Percentiles rank a stretch among this genome's conserved stretches.
These are phyloP conservation scores for Choiromyces venosus DNA, from an alignment of 495 filamentous ascomycete genomes.

Conservation along the genomic window DNA sequence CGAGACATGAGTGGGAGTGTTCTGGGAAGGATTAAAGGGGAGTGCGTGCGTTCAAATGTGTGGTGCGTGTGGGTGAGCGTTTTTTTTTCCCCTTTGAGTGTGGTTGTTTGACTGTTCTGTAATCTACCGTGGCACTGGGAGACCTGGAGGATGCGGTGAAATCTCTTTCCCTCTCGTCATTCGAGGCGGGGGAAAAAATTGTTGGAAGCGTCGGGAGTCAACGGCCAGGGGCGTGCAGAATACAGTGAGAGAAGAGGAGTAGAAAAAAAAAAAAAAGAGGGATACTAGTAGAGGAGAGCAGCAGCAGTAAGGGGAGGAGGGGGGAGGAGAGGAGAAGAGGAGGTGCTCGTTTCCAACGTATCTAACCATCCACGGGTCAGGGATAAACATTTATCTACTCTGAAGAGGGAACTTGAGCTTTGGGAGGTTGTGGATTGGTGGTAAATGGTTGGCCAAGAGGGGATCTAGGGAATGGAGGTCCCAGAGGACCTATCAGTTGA, in stretches of 20 bases:
- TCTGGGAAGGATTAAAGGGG: background rate
- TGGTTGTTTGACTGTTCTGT: background rate
- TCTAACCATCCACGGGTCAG: background rate
- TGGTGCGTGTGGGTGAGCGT: background rate
- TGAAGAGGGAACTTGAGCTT: background rate
- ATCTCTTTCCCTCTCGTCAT: background rate
- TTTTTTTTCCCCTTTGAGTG: background rate
- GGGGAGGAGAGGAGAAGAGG: background rate
- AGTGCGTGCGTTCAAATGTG: background rate
- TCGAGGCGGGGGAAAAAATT: background rate
- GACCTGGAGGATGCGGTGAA: background rate
- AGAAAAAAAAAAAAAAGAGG: too few relatives aligned
- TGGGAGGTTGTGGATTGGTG: background rate
- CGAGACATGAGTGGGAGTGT: background rate
- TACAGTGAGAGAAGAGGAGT: background rate
- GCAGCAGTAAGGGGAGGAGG: too few relatives aligned
- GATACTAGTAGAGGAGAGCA: background rate
- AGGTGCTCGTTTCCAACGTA: background rate
- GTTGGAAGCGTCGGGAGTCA: background rate
- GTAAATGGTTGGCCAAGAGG: background rate
- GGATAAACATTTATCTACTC: slow-evolving; percentile 1
- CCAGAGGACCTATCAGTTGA: background rate
- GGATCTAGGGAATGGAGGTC: background rate
- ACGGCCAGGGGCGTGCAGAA: background rate
- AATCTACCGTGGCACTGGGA: background rate